A percentile compares a stretch with the other conserved stretches of the same genome.
Conservation (phyloP, 768 basidiomycete genomes). For the Cystobasidium tubakii region DNA sequence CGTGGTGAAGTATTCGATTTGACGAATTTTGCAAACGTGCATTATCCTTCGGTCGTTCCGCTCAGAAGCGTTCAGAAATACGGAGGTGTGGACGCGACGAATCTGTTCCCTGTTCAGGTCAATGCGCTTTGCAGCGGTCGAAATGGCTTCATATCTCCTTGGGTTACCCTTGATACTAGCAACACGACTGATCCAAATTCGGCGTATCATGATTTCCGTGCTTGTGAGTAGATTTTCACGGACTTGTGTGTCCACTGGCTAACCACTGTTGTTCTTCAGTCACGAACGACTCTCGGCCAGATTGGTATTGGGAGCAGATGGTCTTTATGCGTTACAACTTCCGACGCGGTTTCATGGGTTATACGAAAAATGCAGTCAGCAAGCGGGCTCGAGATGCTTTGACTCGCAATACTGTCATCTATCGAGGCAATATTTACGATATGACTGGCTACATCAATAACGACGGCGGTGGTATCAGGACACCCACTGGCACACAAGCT, state of each 20-base stretch:
- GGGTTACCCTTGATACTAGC: slow-evolving; percentile 66
- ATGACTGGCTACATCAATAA: slow-evolving; percentile 69
- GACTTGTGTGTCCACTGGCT: not conserved
- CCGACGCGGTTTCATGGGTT: slow-evolving; percentile 82
- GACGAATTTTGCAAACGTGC: slow-evolving; percentile 23
- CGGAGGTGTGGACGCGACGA: slow-evolving; percentile 67
- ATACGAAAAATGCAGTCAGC: slow-evolving; percentile 67
- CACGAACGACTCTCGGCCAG: slow-evolving; percentile 82
- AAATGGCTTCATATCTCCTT: slow-evolving; percentile 72
- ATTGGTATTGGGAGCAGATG: slow-evolving; percentile 76
- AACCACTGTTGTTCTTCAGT: slow-evolving; percentile 38
- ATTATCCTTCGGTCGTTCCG: slow-evolving; percentile 33
- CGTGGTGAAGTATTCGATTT: slow-evolving; percentile 95
- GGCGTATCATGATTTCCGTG: slow-evolving; percentile 93
- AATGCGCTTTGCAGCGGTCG: slow-evolving; percentile 86
- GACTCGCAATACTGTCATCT: slow-evolving; percentile 66
- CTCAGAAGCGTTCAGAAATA: slow-evolving; percentile 37
- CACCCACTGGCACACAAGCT: slow-evolving; percentile 40
- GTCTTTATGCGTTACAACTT: slow-evolving; percentile 75
- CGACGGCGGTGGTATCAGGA: slow-evolving; percentile 51
- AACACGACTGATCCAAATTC: slow-evolving; percentile 58
- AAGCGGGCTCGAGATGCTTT: slow-evolving; percentile 58
- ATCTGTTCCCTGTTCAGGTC: slow-evolving; percentile 93
- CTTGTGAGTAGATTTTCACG: slow-evolving; percentile 49
- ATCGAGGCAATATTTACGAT: slow-evolving; percentile 79